phyloP scores from a whole-genome alignment of 306 rosid species.

The Nissolia schottii region DNA sequence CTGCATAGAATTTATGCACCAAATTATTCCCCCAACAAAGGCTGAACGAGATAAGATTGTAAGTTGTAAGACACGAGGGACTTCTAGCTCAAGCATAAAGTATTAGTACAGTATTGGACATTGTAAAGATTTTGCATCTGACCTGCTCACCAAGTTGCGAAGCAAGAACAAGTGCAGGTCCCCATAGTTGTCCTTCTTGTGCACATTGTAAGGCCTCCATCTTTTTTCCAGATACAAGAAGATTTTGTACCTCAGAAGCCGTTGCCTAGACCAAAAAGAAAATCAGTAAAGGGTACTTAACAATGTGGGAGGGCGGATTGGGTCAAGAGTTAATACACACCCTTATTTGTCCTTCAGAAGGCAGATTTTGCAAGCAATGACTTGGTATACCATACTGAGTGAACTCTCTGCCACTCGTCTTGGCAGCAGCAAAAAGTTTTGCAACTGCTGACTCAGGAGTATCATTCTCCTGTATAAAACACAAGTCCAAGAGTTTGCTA shows the following conservation, averaged over 20 bases:
- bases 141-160: constrained; percentile 99
- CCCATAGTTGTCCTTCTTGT: constrained; percentile 98
- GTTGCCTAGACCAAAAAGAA: constrained; percentile 57
- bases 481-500: constrained; percentile 5
- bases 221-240: constrained; percentile 84
- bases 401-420: constrained; percentile 41
- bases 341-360: constrained; percentile 74
- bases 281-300: constrained; percentile 8
- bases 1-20: constrained; percentile 49
- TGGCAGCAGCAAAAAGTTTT: constrained; percentile 72
- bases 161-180: constrained; percentile 95
- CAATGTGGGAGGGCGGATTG: neutral
- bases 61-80: neutral
- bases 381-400: constrained; percentile 45
- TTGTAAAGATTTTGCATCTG: constrained; percentile 14
- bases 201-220: constrained; percentile 87
- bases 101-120: neutral
- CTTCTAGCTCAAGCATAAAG: constrained; percentile 16
- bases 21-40: constrained; percentile 15
- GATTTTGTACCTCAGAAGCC: constrained; percentile 86
- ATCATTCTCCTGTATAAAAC: constrained; percentile 63
- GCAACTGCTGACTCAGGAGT: constrained; percentile 80
- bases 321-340: constrained; percentile 31
- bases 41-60: neutral
- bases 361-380: constrained; percentile 67